These are phyloP conservation scores for Lodderomyces theae DNA, from an alignment of 1,139 yeast species.

Conservation along the genomic window DNA sequence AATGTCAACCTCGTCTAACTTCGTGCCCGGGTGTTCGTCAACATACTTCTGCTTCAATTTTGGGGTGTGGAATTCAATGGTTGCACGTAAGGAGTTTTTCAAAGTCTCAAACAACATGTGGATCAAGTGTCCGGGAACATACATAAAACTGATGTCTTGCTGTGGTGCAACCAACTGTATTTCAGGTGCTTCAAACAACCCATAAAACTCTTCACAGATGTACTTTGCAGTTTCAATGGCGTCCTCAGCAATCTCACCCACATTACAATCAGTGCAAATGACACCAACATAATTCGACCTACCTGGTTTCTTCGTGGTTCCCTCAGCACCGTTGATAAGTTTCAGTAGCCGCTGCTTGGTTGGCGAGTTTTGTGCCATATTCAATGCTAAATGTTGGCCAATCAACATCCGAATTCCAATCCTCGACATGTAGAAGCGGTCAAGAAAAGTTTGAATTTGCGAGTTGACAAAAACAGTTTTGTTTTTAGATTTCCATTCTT, in stretches of 20 bases:
- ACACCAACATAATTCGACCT: conserved; percentile 72
- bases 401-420: conserved; percentile 87
- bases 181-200: conserved; percentile 76
- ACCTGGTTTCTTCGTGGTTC: conserved; percentile 32
- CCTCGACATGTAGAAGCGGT: conserved; percentile 80
- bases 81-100: conserved; percentile 80
- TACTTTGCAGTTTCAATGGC: conserved; percentile 86
- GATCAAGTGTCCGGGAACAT: conserved; percentile 85
- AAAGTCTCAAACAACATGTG: conserved; percentile 86
- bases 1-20: conserved; percentile 45
- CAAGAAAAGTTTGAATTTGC: conserved; percentile 72
- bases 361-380: conserved; percentile 59
- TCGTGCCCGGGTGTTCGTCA: conserved; percentile 42
- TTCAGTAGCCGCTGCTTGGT: conserved; percentile 37
- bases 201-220: conserved; percentile 86
- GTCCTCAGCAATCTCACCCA: conserved; percentile 75
- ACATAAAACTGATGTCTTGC: conserved; percentile 69
- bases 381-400: conserved; percentile 83
- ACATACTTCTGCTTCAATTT: conserved; percentile 37
- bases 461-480: conserved; percentile 52
- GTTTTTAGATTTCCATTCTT: conserved; percentile 74
- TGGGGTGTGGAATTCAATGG: conserved; percentile 70
- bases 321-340: conserved; percentile 32
- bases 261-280: conserved; percentile 76
- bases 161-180: conserved; percentile 73